A percentile compares a stretch with the other conserved stretches of the same genome.
Evolutionary conservation across 2,329 filamentous ascomycete genomes (phyloP).

Genomic region (Cladosporium halotolerans): DNA sequence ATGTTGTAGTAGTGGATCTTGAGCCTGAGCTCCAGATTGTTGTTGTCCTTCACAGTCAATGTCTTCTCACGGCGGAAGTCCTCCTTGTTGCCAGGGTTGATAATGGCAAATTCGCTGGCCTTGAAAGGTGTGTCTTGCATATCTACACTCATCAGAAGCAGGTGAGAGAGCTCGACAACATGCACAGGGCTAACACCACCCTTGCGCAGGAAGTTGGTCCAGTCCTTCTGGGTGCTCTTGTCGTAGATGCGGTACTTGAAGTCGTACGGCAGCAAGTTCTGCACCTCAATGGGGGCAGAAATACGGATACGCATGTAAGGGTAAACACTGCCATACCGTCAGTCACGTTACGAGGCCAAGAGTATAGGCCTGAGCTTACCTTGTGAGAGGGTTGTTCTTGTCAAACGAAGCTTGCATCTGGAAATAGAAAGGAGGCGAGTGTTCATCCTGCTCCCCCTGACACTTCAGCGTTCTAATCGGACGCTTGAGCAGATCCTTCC

Average conservation of each 20-base stretch:
- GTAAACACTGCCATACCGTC: slow-evolving; percentile 56
- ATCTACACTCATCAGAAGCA: slow-evolving; percentile 86
- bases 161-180: slow-evolving; percentile 89
- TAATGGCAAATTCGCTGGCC: slow-evolving; percentile 91
- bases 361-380: slow-evolving; percentile 39
- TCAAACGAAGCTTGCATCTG: slow-evolving; percentile 86
- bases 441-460: slow-evolving; percentile 74
- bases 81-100: slow-evolving; percentile 81
- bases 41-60: slow-evolving; percentile 76
- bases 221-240: slow-evolving; percentile 97
- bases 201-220: slow-evolving; percentile 96
- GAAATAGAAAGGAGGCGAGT: slow-evolving; percentile 83
- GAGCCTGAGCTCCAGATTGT: slow-evolving; percentile 70
- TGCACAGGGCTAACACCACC: slow-evolving; percentile 96
- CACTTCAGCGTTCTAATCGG: slow-evolving; percentile 85
- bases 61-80: slow-evolving; percentile 81
- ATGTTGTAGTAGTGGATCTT: slow-evolving; percentile 86
- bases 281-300: slow-evolving; percentile 85
- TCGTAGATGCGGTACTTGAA: slow-evolving; percentile 99
- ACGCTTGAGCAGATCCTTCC: slow-evolving; percentile 80
- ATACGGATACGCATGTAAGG: slow-evolving; percentile 92
- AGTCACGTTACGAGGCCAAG: slow-evolving; percentile 19
- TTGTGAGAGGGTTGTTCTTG: slow-evolving; percentile 72
- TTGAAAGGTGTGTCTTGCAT: slow-evolving; percentile 96
- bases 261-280: slow-evolving; percentile 92